Evolutionary conservation across 306 rosid species (phyloP).

Genomic region (Quercus variabilis): DNA sequence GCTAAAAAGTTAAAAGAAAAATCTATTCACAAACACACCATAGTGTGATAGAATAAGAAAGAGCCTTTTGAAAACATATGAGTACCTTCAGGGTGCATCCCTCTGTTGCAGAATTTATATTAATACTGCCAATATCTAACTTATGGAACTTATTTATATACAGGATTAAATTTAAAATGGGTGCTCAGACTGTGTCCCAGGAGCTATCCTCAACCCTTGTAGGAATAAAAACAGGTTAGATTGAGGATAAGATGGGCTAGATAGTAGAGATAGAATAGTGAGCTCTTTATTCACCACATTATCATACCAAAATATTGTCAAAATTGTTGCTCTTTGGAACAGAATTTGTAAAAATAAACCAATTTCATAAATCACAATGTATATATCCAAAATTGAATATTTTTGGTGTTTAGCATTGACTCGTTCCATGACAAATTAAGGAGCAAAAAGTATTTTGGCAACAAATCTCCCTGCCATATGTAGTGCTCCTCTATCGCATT

Average conservation of each 20-base stretch:
- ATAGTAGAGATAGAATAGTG: conserved; percentile 46
- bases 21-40: too few species aligned
- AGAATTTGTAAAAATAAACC: too few species aligned
- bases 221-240: conserved; percentile 62
- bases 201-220: conserved; percentile 45
- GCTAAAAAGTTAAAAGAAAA: too few species aligned
- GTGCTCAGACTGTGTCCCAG: conserved; percentile 38
- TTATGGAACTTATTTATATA: conserved; percentile 9
- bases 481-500: too few species aligned
- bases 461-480: too few species aligned
- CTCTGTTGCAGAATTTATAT: conserved; percentile 1
- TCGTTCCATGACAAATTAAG: too few species aligned
- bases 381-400: too few species aligned
- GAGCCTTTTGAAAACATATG: neutral
- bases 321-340: too few species aligned
- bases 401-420: too few species aligned
- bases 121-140: neutral
- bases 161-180: conserved; percentile 69
- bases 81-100: neutral
- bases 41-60: neutral
- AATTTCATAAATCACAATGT: too few species aligned
- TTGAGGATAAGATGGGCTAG: conserved; percentile 77
- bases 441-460: too few species aligned
- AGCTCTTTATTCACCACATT: neutral
- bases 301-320: neutral